Percentiles rank a stretch among this genome's conserved stretches.
Conservation (phyloP, 768 basidiomycete species). For the Rhizopogon sp. region DNA sequence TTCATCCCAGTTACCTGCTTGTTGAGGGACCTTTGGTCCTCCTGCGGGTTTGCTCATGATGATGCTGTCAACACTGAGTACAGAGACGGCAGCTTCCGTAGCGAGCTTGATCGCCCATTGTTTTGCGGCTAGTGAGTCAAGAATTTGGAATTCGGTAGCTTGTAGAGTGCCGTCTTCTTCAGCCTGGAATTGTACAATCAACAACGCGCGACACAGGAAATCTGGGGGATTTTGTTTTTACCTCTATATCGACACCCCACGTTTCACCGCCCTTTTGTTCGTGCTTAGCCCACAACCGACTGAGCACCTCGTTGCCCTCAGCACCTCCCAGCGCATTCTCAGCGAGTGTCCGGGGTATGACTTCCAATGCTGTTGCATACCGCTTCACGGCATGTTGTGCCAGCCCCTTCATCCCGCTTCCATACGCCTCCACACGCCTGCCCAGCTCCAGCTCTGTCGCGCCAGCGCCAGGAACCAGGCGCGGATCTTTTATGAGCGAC, state of each 20-base stretch:
- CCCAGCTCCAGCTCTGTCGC: slow-evolving; percentile 94
- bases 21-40: slow-evolving; percentile 56
- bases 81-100: slow-evolving; percentile 85
- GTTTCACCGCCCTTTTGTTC: slow-evolving; percentile 65
- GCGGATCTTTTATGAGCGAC: slow-evolving; percentile 80
- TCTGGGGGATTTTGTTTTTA: slow-evolving; percentile 18
- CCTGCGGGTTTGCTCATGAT: slow-evolving; percentile 82
- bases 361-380: slow-evolving; percentile 86
- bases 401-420: slow-evolving; percentile 83
- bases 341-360: slow-evolving; percentile 86
- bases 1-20: slow-evolving; percentile 84
- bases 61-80: slow-evolving; percentile 94
- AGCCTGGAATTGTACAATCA: slow-evolving; percentile 35
- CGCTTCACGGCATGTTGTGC: slow-evolving; percentile 91
- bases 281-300: slow-evolving; percentile 86
- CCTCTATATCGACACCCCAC: slow-evolving; percentile 91
- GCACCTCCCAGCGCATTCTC: slow-evolving; percentile 93
- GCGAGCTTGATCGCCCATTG: slow-evolving; percentile 88
- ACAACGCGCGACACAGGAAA: neutral
- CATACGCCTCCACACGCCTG: slow-evolving; percentile 77
- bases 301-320: slow-evolving; percentile 90
- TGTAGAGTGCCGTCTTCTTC: slow-evolving; percentile 76
- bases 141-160: slow-evolving; percentile 60
- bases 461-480: slow-evolving; percentile 91
- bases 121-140: slow-evolving; percentile 87